phyloP scores from a whole-genome alignment of 139 green algal species.

The Closterium sp. region DNA sequence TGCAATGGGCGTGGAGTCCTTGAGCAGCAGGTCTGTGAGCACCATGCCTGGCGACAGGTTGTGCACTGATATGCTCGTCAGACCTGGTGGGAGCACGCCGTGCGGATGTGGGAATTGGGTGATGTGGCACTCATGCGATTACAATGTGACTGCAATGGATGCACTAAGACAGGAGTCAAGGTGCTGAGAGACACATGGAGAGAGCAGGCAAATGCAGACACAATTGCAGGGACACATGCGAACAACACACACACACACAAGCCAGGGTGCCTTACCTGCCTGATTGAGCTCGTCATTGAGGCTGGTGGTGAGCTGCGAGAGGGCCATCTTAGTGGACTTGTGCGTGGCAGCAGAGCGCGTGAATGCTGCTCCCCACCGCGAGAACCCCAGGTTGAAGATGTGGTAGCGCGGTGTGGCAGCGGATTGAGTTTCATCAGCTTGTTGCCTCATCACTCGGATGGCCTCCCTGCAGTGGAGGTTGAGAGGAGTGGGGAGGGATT shows the following conservation, averaged over 20 bases:
- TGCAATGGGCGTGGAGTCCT: constrained; percentile 52
- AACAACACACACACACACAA: background rate
- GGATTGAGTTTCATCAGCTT: background rate
- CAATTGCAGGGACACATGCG: too few species aligned
- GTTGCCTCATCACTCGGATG: constrained; percentile 5
- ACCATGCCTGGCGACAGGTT: constrained; percentile 66
- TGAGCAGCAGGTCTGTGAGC: constrained; percentile 68
- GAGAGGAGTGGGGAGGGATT: background rate
- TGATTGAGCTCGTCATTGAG: constrained; percentile 57
- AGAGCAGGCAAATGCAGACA: too few species aligned
- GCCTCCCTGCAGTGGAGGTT: background rate
- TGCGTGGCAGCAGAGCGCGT: constrained; percentile 58
- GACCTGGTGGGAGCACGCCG: constrained; percentile 10
- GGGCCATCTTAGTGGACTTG: constrained; percentile 65
- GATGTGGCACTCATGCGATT: background rate
- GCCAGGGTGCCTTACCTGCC: constrained; percentile 1
- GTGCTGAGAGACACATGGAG: background rate
- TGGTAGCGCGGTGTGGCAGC: background rate
- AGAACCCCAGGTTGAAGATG: constrained; percentile 55
- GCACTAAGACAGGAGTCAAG: background rate
- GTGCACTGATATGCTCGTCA: constrained; percentile 61
- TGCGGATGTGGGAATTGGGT: background rate
- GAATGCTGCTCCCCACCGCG: constrained; percentile 48
- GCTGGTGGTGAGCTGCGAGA: constrained; percentile 61
- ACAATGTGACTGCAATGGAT: background rate